Conservation (phyloP, 306 rosid species). For the Calophaca sinica region DNA sequence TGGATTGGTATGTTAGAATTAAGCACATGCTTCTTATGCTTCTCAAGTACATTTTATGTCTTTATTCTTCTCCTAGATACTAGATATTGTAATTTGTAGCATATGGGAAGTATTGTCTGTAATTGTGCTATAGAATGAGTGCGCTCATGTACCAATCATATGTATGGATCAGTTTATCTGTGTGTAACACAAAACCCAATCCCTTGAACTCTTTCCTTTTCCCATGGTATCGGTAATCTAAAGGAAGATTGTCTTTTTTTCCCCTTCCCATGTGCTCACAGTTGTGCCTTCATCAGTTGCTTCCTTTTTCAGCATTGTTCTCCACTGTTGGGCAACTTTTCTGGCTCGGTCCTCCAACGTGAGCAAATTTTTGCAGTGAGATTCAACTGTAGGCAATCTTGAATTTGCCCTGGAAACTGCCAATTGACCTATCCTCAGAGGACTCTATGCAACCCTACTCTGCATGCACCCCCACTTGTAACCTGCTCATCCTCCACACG, state of each 20-base stretch:
- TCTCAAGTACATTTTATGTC: background rate
- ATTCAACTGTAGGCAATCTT: conserved; percentile 16
- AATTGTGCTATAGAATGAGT: background rate
- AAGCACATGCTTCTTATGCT: conserved; percentile 15
- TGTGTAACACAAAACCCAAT: conserved; percentile 3
- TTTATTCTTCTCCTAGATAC: conserved; percentile 7
- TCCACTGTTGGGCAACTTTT: conserved; percentile 12
- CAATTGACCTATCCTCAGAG: background rate
- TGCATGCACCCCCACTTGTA: conserved; percentile 6
- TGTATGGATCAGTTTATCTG: background rate
- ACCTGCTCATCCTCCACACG: background rate
- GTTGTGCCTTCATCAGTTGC: conserved; percentile 1
- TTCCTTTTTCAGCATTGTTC: background rate
- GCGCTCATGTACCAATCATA: background rate
- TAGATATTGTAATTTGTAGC: conserved; percentile 9
- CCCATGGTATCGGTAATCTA: background rate
- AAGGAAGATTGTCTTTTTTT: background rate
- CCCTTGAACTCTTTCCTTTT: background rate
- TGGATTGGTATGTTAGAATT: conserved; percentile 76
- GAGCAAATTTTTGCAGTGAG: background rate
- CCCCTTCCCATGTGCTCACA: background rate
- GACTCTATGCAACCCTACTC: background rate
- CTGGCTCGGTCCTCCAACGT: background rate
- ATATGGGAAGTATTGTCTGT: background rate
- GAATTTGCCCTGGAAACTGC: conserved; percentile 5